Evolutionary conservation across 257 asterid species (phyloP), one percentile per base, ranked within the genome.

Genomic region (Fraxinus americana): DNA sequence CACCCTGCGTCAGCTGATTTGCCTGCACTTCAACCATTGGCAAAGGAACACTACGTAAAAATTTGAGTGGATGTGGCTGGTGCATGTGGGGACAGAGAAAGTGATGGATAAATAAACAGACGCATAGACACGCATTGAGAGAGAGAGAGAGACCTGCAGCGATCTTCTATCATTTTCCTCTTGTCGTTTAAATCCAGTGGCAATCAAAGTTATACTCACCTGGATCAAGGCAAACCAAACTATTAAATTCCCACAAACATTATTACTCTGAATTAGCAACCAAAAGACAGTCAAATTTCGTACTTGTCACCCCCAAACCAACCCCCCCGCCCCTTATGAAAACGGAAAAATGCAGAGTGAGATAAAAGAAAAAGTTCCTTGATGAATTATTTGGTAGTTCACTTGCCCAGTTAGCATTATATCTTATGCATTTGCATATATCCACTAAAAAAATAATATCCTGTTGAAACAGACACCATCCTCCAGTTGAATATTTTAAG

Each of bases 121-220:
- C 14, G 50, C 16, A 2, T 43, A 2, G 10, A 36, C 71, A 38
- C 12, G 10, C 43, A 38, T 7, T 38, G 43, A 79, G 68, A 23
- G 35, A 63, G 69, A 63, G 45, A 19, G 81, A 23, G 63, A 74
- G 71, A 92, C 98, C 98, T 91, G 97, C 78, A 80, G 80, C 10
- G 90, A 76, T 77, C 91, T 87, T 66, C 87, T 87, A 9, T 94
- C 98, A 72, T 90, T 89, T 91, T 93, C 97, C 87, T 94, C 94
- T 89, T 89, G 98, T 25, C 98, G 93, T 87, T 94, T 92, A 75
- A 94, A 94, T 67, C 99, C 99, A 63, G 99, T 94, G 77, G 99
- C 98, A 29, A 94, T 94, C 79, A 94, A 73, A 17, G 99, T 94
- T 80, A 94, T 92, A 87, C 98, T 91, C 63, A 94, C 93, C 97